A percentile compares a stretch with the other conserved stretches of the same genome.
These are phyloP conservation scores for Syzygium grande DNA, from an alignment of 345 rosid species.

Conservation along the genomic window DNA sequence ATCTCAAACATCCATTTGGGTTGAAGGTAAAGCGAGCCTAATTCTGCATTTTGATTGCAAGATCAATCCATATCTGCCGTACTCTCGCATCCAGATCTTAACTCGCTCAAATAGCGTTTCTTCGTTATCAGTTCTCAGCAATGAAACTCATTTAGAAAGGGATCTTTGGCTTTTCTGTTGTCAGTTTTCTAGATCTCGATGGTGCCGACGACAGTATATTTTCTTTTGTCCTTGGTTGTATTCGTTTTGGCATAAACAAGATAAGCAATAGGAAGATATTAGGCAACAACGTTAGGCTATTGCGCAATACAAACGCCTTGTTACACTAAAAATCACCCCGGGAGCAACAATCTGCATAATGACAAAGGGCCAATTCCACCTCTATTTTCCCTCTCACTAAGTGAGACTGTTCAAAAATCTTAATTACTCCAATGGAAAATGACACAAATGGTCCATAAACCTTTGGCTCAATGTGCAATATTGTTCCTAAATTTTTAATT, in stretches of 20 bases:
- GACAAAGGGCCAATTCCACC: not conserved
- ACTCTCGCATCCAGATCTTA: too few species aligned
- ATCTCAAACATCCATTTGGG: not conserved
- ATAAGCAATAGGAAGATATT: not conserved
- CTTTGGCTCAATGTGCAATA: too few species aligned
- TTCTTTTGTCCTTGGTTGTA: not conserved
- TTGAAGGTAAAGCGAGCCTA: not conserved
- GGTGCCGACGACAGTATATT: not conserved
- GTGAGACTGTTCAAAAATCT: not conserved
- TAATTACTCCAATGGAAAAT: not conserved
- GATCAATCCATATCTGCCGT: too few species aligned
- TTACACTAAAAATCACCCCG: too few species aligned
- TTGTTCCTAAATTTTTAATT: too few species aligned
- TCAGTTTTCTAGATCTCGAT: not conserved
- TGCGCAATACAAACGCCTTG: too few species aligned
- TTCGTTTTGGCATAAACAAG: not conserved
- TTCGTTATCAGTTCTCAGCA: too few species aligned
- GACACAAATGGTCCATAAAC: too few species aligned
- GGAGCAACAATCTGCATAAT: too few species aligned
- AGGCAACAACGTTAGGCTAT: not conserved
- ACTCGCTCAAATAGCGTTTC: rapidly evolving
- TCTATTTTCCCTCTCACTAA: not conserved
- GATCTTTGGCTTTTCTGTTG: too few species aligned
- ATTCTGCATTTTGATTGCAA: too few species aligned
- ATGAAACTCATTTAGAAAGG: too few species aligned